A percentile compares a stretch with the other conserved stretches of the same genome.
phyloP scores from a whole-genome alignment of 2,329 filamentous ascomycete species.

The Pseudopyrenochaeta lycopersici region DNA sequence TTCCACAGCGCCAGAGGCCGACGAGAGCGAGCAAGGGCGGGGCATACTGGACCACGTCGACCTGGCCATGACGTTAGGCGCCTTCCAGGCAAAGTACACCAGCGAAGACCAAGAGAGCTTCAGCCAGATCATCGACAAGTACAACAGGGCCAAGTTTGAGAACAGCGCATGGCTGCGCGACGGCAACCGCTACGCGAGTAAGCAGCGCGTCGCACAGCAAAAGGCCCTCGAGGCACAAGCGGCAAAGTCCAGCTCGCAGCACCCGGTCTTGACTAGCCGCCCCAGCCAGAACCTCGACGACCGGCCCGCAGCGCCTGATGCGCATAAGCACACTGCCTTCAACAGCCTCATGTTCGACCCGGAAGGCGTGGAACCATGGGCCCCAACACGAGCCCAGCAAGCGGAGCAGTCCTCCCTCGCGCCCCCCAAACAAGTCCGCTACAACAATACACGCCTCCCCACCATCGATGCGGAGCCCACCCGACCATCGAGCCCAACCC shows the following conservation, averaged over 20 bases:
- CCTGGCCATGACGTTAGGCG: slow-evolving; percentile 79
- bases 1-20: slow-evolving; percentile 51
- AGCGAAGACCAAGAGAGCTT: slow-evolving; percentile 99
- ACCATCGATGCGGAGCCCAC: slow-evolving; percentile 48
- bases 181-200: slow-evolving; percentile 79
- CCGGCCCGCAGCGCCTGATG: slow-evolving; percentile 77
- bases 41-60: slow-evolving; percentile 66
- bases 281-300: slow-evolving; percentile 69
- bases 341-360: slow-evolving; percentile 90
- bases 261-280: slow-evolving; percentile 61
- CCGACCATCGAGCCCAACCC: slow-evolving; percentile 79
- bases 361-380: slow-evolving; percentile 66
- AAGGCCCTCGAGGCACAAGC: slow-evolving; percentile 74
- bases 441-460: slow-evolving; percentile 84
- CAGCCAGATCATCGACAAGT: slow-evolving; percentile 87
- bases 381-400: slow-evolving; percentile 69
- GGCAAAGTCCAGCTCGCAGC: slow-evolving; percentile 45
- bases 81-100: slow-evolving; percentile 92
- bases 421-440: slow-evolving; percentile 77
- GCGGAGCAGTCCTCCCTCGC: slow-evolving; percentile 76
- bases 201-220: slow-evolving; percentile 71
- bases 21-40: slow-evolving; percentile 39
- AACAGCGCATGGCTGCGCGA: slow-evolving; percentile 91
- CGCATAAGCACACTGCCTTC: slow-evolving; percentile 74
- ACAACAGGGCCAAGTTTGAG: slow-evolving; percentile 83